Evolutionary conservation across 2,329 filamentous ascomycete genomes (phyloP).

Genomic region (Onygenales sp.): DNA sequence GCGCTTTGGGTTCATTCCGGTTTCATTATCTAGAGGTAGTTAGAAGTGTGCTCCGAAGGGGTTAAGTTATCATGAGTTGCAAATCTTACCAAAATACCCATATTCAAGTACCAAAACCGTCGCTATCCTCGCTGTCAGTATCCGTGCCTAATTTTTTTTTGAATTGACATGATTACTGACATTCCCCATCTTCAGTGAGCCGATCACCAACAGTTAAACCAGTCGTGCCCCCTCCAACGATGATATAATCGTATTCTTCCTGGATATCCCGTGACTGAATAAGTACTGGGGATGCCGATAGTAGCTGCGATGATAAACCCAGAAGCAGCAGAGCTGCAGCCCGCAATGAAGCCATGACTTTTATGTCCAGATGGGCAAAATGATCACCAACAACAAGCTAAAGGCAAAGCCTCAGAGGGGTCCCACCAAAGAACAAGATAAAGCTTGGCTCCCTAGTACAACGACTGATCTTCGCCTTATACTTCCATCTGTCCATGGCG

Average conservation of each 20-base stretch:
- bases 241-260: conserved; percentile 3
- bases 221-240: conserved; percentile 1
- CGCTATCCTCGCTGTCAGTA: background rate
- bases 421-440: background rate
- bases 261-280: background rate
- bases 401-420: background rate
- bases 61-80: background rate
- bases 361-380: background rate
- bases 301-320: background rate
- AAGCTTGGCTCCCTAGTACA: no score
- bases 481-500: no score
- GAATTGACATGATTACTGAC: background rate
- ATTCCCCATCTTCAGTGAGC: conserved; percentile 2
- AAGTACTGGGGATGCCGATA: background rate
- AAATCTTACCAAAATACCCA: conserved; percentile 1
- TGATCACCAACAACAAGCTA: background rate
- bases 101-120: background rate
- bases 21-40: conserved; percentile 10
- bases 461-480: no score
- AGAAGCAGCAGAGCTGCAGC: background rate
- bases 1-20: conserved; percentile 10
- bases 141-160: background rate
- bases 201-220: conserved; percentile 1
- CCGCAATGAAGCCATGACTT: background rate
- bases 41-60: background rate